Evolutionary conservation across 768 basidiomycete species (phyloP).

Genomic region (Lactarius evosmus): DNA sequence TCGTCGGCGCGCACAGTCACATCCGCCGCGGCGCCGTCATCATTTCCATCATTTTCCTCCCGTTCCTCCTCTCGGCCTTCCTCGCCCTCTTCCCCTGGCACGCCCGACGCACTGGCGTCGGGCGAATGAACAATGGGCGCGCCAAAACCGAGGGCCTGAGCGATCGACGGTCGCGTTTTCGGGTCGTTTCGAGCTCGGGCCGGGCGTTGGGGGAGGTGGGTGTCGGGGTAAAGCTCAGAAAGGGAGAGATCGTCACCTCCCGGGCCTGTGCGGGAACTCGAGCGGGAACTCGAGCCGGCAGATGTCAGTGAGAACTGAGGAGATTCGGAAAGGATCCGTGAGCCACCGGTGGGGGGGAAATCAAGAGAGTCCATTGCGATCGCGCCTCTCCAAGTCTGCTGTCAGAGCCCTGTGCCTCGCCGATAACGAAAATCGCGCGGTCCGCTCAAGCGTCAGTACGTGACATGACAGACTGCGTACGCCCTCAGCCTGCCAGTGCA

Average conservation of each 20-base stretch:
- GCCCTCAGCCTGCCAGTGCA: too few relatives aligned
- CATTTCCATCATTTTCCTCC: conserved; percentile 23
- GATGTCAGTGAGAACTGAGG: conserved; percentile 34
- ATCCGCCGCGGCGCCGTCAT: conserved; percentile 25
- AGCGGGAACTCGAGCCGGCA: conserved; percentile 33
- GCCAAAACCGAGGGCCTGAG: conserved; percentile 19
- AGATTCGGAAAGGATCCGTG: conserved; percentile 49
- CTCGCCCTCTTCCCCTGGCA: conserved; percentile 25
- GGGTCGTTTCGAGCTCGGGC: conserved; percentile 17
- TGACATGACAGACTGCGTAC: too few relatives aligned
- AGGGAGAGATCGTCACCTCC: conserved; percentile 53
- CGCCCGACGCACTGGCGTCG: not conserved
- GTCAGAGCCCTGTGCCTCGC: too few relatives aligned
- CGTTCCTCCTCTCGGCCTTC: conserved; percentile 20
- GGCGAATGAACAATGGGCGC: not conserved
- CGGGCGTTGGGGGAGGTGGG: conserved; percentile 32
- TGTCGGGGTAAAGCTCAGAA: conserved; percentile 51
- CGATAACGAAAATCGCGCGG: too few relatives aligned
- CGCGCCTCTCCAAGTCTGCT: not conserved
- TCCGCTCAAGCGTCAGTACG: too few relatives aligned
- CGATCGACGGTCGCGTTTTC: conserved; percentile 18
- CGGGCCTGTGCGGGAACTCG: conserved; percentile 39
- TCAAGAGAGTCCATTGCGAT: conserved; percentile 36
- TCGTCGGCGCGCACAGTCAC: conserved; percentile 31
- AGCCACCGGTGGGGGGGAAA: conserved; percentile 33